Percentiles rank a stretch among this genome's conserved stretches.
phyloP scores from a whole-genome alignment of 257 asterid species.

The Scutellaria minor region DNA sequence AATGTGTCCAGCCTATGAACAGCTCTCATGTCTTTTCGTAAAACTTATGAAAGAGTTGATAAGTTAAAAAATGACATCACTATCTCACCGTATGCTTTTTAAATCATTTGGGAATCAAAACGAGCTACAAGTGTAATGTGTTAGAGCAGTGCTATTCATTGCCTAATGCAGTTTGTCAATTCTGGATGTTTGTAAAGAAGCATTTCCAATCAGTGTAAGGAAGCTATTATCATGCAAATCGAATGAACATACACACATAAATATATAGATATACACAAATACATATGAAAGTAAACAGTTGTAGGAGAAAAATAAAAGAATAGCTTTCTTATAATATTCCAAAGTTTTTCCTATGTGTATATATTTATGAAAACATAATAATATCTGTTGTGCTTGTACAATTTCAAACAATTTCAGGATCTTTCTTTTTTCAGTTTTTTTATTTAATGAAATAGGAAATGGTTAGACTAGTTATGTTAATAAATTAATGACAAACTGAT shows the following conservation, averaged over 20 bases:
- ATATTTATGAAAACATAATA: neutral
- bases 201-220: conserved; percentile 1
- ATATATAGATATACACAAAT: neutral
- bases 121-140: neutral
- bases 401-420: conserved; percentile 1
- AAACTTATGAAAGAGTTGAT: conserved; percentile 4
- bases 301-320: neutral
- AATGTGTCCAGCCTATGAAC: neutral
- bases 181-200: neutral
- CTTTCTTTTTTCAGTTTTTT: neutral
- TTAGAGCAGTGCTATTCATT: neutral
- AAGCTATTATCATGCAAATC: neutral
- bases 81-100: neutral
- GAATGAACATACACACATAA: neutral
- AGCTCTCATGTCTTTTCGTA: conserved; percentile 2
- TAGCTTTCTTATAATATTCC: neutral
- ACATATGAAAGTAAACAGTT: neutral
- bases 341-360: neutral
- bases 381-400: neutral
- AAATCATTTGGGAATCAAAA: neutral
- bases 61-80: neutral
- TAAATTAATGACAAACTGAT: conserved; percentile 7
- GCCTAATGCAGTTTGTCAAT: neutral
- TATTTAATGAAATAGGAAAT: neutral
- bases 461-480: neutral